Percentiles rank a stretch among this genome's conserved stretches.
Evolutionary conservation across 805 yeast genomes (phyloP).

Genomic region (Candida cerambycidarum): DNA sequence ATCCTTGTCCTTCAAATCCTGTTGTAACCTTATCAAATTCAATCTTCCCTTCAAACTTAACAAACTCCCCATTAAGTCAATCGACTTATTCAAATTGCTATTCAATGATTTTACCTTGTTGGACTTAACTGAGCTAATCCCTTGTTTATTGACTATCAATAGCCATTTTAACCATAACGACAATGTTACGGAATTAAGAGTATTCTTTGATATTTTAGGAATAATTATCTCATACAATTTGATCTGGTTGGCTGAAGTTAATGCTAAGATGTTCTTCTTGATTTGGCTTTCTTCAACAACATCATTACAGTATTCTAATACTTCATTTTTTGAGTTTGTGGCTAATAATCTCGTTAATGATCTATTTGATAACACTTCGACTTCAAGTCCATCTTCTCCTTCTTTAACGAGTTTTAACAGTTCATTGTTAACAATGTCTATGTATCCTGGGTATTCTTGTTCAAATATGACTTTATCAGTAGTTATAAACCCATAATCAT

Average conservation of each 20-base stretch:
- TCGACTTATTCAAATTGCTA: slow-evolving; percentile 53
- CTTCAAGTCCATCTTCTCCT: not conserved
- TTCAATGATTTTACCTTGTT: slow-evolving; percentile 47
- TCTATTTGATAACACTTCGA: not conserved
- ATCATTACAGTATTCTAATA: slow-evolving; percentile 12
- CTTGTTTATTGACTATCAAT: slow-evolving; percentile 49
- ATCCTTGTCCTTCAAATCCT: slow-evolving; percentile 53
- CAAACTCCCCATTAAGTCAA: slow-evolving; percentile 61
- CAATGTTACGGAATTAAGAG: slow-evolving; percentile 26
- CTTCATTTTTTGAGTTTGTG: not conserved
- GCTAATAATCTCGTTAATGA: slow-evolving; percentile 2
- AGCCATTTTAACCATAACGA: slow-evolving; percentile 81
- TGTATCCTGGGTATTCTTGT: not conserved
- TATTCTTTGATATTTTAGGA: slow-evolving; percentile 26
- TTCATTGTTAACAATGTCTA: slow-evolving; percentile 3
- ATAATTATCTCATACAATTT: slow-evolving; percentile 29
- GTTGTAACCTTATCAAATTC: slow-evolving; percentile 73
- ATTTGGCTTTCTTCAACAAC: slow-evolving; percentile 32
- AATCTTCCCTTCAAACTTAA: slow-evolving; percentile 84
- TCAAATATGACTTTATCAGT: slow-evolving; percentile 3
- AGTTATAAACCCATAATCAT: slow-evolving; percentile 6
- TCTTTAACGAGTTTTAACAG: not conserved
- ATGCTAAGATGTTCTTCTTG: slow-evolving; percentile 38
- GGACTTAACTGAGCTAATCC: slow-evolving; percentile 1
- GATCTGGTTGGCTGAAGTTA: slow-evolving; percentile 25